These are phyloP conservation scores for Hevea brasiliensis DNA, from an alignment of 345 rosid species.

Conservation along the genomic window DNA sequence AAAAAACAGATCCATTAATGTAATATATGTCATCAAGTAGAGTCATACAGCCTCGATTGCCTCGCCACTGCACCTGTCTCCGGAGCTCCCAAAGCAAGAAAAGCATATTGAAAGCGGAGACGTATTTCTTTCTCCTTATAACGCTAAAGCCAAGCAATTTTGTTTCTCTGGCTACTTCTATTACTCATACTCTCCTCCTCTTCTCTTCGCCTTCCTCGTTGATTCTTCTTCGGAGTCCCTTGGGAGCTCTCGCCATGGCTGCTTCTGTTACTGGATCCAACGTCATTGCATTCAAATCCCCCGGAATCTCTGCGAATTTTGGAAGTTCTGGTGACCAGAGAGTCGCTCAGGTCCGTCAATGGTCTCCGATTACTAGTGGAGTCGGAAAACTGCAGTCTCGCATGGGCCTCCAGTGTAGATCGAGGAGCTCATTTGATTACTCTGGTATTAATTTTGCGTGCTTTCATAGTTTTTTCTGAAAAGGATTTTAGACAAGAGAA, in stretches of 20 bases:
- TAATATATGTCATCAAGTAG: too few species aligned
- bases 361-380: conserved; percentile 42
- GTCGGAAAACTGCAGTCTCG: conserved; percentile 35
- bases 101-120: background rate
- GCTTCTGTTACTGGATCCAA: conserved; percentile 54
- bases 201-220: conserved; percentile 26
- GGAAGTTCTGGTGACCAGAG: conserved; percentile 33
- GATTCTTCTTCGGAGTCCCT: conserved; percentile 28
- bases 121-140: background rate
- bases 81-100: conserved; percentile 43
- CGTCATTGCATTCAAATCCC: conserved; percentile 47
- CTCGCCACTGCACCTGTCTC: conserved; percentile 33
- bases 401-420: conserved; percentile 42
- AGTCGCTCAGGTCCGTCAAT: conserved; percentile 42
- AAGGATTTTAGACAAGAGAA: background rate
- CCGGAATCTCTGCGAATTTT: conserved; percentile 31
- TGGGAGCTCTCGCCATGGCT: conserved; percentile 47
- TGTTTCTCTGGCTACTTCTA: conserved; percentile 40
- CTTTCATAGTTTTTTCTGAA: too few species aligned
- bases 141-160: background rate
- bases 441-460: conserved; percentile 52
- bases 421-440: conserved; percentile 44
- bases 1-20: background rate
- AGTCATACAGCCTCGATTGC: conserved; percentile 24
- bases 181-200: background rate